phyloP scores from a whole-genome alignment of 148 eudicot genomes.

The Linanthus parryae region DNA sequence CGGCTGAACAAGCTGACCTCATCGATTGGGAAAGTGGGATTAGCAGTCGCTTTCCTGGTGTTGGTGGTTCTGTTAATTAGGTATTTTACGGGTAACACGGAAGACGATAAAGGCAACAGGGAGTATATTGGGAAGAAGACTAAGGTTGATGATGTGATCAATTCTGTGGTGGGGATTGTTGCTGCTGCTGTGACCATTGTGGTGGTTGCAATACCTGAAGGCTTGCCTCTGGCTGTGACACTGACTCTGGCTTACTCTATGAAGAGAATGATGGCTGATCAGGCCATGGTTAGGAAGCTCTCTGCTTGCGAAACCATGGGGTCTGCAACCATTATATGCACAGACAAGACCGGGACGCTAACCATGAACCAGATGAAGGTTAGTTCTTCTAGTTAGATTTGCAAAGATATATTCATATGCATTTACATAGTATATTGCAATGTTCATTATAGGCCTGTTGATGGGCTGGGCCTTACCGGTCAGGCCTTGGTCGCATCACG shows the following conservation, averaged over 20 bases:
- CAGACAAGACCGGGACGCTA: slow-evolving; percentile 6
- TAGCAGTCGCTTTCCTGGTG: slow-evolving; percentile 9
- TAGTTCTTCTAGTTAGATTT: too few relatives aligned
- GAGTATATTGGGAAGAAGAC: slow-evolving; percentile 4
- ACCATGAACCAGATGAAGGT: slow-evolving; percentile 10
- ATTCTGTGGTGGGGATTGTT: slow-evolving; percentile 3
- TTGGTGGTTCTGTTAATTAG: slow-evolving; percentile 2
- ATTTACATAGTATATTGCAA: too few relatives aligned
- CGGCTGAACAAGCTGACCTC: slow-evolving; percentile 12
- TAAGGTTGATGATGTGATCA: neutral
- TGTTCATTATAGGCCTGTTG: too few relatives aligned
- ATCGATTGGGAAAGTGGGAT: slow-evolving; percentile 1
- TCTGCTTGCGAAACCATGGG: slow-evolving; percentile 11
- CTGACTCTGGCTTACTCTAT: slow-evolving; percentile 13
- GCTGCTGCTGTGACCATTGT: slow-evolving; percentile 11
- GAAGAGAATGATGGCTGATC: slow-evolving; percentile 11
- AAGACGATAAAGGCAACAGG: slow-evolving; percentile 4
- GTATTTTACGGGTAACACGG: slow-evolving; percentile 8
- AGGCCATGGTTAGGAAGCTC: slow-evolving; percentile 10
- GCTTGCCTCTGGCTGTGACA: slow-evolving; percentile 6
- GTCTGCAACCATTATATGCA: slow-evolving; percentile 6
- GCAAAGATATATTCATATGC: too few relatives aligned
- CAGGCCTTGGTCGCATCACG: too few relatives aligned
- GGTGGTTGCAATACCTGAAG: slow-evolving; percentile 11
- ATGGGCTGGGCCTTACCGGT: too few relatives aligned